Evolutionary conservation across 1,139 yeast species (phyloP).

Genomic region (Diutina neorugosa): DNA sequence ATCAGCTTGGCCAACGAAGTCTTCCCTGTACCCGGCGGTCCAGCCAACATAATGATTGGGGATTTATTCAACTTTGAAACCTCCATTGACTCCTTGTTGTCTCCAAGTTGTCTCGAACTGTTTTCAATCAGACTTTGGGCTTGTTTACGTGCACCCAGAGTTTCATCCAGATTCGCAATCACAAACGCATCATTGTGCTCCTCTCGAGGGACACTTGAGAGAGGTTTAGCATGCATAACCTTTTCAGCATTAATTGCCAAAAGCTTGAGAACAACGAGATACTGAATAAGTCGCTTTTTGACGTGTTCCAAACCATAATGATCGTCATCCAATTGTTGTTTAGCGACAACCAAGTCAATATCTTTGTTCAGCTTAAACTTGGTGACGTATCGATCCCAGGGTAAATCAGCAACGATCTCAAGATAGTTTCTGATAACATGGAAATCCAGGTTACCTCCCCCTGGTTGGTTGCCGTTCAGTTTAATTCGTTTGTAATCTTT

Average conservation of each 20-base stretch:
- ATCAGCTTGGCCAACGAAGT: slow-evolving; percentile 82
- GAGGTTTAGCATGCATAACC: neutral
- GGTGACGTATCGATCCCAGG: slow-evolving; percentile 38
- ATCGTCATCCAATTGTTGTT: slow-evolving; percentile 54
- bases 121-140: slow-evolving; percentile 17
- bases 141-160: slow-evolving; percentile 16
- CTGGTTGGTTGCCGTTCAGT: slow-evolving; percentile 14
- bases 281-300: slow-evolving; percentile 46
- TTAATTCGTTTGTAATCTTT: slow-evolving; percentile 55
- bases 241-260: slow-evolving; percentile 1
- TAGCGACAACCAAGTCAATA: slow-evolving; percentile 45
- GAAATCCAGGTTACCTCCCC: slow-evolving; percentile 58
- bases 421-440: slow-evolving; percentile 62
- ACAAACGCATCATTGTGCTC: slow-evolving; percentile 14
- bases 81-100: slow-evolving; percentile 11
- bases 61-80: slow-evolving; percentile 35
- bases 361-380: slow-evolving; percentile 28
- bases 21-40: slow-evolving; percentile 95
- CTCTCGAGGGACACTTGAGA: neutral
- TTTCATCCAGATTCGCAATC: slow-evolving; percentile 28
- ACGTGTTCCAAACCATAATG: slow-evolving; percentile 80
- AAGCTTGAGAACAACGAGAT: neutral
- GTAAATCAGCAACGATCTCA: slow-evolving; percentile 59
- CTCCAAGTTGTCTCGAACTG: slow-evolving; percentile 9
- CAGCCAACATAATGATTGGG: slow-evolving; percentile 73